Base-by-base conservation (phyloP, 352 stramenopile genomes). In the Pythium myriotylum region DNA sequence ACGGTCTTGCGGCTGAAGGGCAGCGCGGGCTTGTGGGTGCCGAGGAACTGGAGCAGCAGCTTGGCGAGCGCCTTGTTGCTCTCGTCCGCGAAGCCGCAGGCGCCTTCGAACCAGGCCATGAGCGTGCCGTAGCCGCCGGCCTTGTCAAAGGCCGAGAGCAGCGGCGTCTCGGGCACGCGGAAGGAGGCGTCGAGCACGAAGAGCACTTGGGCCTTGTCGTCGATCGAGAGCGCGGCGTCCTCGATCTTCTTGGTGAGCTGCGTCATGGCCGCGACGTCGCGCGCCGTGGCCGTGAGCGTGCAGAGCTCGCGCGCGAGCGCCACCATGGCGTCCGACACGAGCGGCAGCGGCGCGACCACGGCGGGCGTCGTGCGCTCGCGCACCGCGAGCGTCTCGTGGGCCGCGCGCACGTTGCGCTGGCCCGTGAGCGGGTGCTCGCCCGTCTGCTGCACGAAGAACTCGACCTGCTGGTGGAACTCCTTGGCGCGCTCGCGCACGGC, bases 381-480 rank as follows among this genome's bases (percentile, higher is more conserved):
- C 43, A 89, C 54, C 13, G 61, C n/a, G 23, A 90, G 57, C 32
- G 53, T 14, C 32, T 62, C 63, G 26, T 71, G 57, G 39, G 58
- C 46, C 19, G 59, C 23, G 46, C 50, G 52, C 74, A 64, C 2
- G 50, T 41, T 0, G 55, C 61, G 1, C 56, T 33, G 59, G 29
- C 70, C 59, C 1, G 78, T 68, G 40, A 89, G 60, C 47, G 84
- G 84, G 14, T 88, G 65, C 16, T 66, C 48, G n/a, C 67, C 67
- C 6, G 76, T 79, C 27, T 86, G 74, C 57, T 87, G 73, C 22
- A 91, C 67, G 41, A 77, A 91, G 2, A 74, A 70, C 62, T 91
- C 81, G 0, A 78, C 65, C 27, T 93, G 84, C 58, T 89, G 81
- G 62, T 91, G 80, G 55, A 78, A 78, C 63, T 89, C 79, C 17